phyloP scores from a whole-genome alignment of 2,329 filamentous ascomycete species.

The Fusarium sp. region DNA sequence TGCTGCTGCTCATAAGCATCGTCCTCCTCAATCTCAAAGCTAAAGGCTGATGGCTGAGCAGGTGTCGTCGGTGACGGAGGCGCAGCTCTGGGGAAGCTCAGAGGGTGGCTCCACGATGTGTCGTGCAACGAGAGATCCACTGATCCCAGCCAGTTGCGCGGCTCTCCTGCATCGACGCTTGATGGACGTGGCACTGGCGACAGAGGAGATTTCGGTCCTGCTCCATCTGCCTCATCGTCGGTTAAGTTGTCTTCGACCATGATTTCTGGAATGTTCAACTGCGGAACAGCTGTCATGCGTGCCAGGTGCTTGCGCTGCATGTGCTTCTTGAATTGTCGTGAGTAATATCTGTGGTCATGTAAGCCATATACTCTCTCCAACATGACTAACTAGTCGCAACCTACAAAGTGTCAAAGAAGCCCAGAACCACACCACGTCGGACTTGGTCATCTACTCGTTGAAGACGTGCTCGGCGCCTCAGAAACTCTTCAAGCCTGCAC shows the following conservation, averaged over 20 bases:
- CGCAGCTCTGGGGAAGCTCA: slow-evolving; percentile 64
- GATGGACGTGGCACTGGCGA: slow-evolving; percentile 37
- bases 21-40: slow-evolving; percentile 66
- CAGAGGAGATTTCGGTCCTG: slow-evolving; percentile 38
- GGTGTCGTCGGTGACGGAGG: slow-evolving; percentile 54
- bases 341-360: slow-evolving; percentile 72
- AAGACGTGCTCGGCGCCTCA: slow-evolving; percentile 87
- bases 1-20: slow-evolving; percentile 45
- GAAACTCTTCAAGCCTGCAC: slow-evolving; percentile 86
- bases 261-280: slow-evolving; percentile 88
- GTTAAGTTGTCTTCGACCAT: slow-evolving; percentile 83
- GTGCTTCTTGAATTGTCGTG: slow-evolving; percentile 80
- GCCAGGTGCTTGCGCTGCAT: slow-evolving; percentile 77
- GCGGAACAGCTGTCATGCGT: slow-evolving; percentile 81
- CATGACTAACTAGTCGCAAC: slow-evolving; percentile 42
- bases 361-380: background rate
- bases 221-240: slow-evolving; percentile 45
- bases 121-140: slow-evolving; percentile 56
- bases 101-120: slow-evolving; percentile 57
- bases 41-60: slow-evolving; percentile 67
- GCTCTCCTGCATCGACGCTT: slow-evolving; percentile 49
- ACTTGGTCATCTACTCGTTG: slow-evolving; percentile 97
- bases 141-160: slow-evolving; percentile 57
- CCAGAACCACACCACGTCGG: slow-evolving; percentile 86
- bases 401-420: slow-evolving; percentile 93